These are phyloP conservation scores for Lecanicillium sp. DNA, from an alignment of 2,329 filamentous ascomycete species.

Conservation along the genomic window DNA sequence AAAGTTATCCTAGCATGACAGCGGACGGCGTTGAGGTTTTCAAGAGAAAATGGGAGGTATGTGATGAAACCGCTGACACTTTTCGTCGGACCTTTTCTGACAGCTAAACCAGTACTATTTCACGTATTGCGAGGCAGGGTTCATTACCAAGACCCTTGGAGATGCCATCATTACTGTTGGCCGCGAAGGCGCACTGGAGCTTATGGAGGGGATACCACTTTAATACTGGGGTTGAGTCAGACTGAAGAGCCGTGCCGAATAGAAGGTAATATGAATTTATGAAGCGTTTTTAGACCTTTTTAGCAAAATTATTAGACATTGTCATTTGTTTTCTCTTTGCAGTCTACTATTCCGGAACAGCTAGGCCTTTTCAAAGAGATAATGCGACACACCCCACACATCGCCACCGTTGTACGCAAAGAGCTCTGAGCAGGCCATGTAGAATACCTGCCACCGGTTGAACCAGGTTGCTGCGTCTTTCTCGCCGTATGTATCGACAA, in stretches of 20 bases:
- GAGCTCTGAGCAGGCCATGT: conserved; percentile 62
- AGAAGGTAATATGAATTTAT: too few species aligned
- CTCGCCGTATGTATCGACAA: conserved; percentile 58
- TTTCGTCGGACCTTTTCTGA: background rate
- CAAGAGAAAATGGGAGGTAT: conserved; percentile 60
- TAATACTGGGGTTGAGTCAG: conserved; percentile 22
- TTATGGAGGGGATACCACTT: conserved; percentile 63
- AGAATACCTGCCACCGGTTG: conserved; percentile 64
- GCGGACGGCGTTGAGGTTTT: conserved; percentile 59
- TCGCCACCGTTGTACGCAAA: conserved; percentile 59
- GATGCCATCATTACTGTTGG: conserved; percentile 66
- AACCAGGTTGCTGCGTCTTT: conserved; percentile 54
- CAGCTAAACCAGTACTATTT: conserved; percentile 55
- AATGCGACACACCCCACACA: conserved; percentile 60
- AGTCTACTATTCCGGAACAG: background rate
- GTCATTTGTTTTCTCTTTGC: background rate
- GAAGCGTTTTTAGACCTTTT: too few species aligned
- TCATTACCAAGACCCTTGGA: conserved; percentile 61
- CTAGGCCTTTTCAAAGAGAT: conserved; percentile 51
- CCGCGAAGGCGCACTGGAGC: conserved; percentile 54
- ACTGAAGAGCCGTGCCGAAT: too few species aligned
- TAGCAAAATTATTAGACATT: too few species aligned
- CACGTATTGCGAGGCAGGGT: conserved; percentile 66
- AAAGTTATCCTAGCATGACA: conserved; percentile 49
- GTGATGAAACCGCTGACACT: conserved; percentile 13